Conservation (phyloP, 2,329 filamentous ascomycete species). For the Alternaria viburni region DNA sequence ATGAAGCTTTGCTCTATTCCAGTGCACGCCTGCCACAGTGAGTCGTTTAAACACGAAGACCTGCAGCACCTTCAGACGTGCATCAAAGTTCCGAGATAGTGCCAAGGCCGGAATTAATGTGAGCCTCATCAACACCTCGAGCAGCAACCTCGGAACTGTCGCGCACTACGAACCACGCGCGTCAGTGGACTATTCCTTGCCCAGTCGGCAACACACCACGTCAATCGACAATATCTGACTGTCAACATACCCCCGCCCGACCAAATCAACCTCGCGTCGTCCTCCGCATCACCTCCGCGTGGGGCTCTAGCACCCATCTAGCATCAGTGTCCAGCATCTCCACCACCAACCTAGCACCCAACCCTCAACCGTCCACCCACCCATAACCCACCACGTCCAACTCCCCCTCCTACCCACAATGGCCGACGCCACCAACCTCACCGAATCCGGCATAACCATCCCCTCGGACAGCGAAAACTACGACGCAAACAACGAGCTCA, state of each 20-base stretch:
- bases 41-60: no score
- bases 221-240: background rate
- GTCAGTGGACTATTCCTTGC: background rate
- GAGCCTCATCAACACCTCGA: slow-evolving; percentile 25
- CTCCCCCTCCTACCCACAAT: no score
- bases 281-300: slow-evolving; percentile 19
- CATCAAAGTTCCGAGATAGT: slow-evolving; percentile 13
- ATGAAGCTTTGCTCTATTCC: no score
- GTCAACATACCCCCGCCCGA: background rate
- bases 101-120: slow-evolving; percentile 20
- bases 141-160: slow-evolving; percentile 17
- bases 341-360: background rate
- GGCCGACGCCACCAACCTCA: slow-evolving; percentile 55
- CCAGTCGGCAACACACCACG: background rate
- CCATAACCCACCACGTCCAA: no score
- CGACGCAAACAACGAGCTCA: slow-evolving; percentile 67
- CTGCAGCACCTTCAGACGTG: background rate
- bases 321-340: background rate
- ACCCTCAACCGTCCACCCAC: no score
- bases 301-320: slow-evolving; percentile 9
- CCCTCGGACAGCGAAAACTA: slow-evolving; percentile 86
- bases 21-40: no score
- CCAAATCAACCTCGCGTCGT: background rate
- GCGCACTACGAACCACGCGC: slow-evolving; percentile 2
- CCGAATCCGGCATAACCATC: slow-evolving; percentile 77